These are phyloP conservation scores for Lodderomyces oxycetoniae DNA, from an alignment of 1,139 yeast species.

Conservation along the genomic window DNA sequence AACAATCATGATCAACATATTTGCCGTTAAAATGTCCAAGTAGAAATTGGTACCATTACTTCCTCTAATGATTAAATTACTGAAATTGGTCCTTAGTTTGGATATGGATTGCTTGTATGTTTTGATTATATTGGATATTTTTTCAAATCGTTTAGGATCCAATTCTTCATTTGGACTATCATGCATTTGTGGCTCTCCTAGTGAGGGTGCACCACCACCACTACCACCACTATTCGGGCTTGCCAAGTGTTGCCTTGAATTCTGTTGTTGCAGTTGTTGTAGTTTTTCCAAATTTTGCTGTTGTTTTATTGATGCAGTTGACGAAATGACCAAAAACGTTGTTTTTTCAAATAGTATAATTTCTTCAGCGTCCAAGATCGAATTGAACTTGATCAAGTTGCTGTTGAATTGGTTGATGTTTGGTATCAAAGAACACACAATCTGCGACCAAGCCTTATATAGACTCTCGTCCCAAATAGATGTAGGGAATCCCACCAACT, in stretches of 20 bases:
- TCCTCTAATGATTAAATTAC: slow-evolving; percentile 72
- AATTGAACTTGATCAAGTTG: slow-evolving; percentile 69
- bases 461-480: slow-evolving; percentile 97
- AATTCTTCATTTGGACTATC: slow-evolving; percentile 21
- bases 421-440: slow-evolving; percentile 91
- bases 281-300: slow-evolving; percentile 16
- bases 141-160: slow-evolving; percentile 92
- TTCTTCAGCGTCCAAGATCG: slow-evolving; percentile 79
- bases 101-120: slow-evolving; percentile 92
- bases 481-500: slow-evolving; percentile 86
- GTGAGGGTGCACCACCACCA: slow-evolving; percentile 13
- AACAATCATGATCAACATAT: slow-evolving; percentile 74
- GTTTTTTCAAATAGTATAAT: slow-evolving; percentile 90
- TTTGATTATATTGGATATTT: slow-evolving; percentile 88
- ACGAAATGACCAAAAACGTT: slow-evolving; percentile 84
- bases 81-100: slow-evolving; percentile 80
- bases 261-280: slow-evolving; percentile 3
- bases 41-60: slow-evolving; percentile 62
- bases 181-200: slow-evolving; percentile 4
- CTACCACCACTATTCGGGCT: slow-evolving; percentile 3
- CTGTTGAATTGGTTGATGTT: slow-evolving; percentile 80
- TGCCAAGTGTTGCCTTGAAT: slow-evolving; percentile 5
- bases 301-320: slow-evolving; percentile 47
- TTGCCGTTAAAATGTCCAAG: slow-evolving; percentile 65
- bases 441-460: slow-evolving; percentile 95